phyloP scores from a whole-genome alignment of 139 green algal species.

The Coelastrella sp. region DNA sequence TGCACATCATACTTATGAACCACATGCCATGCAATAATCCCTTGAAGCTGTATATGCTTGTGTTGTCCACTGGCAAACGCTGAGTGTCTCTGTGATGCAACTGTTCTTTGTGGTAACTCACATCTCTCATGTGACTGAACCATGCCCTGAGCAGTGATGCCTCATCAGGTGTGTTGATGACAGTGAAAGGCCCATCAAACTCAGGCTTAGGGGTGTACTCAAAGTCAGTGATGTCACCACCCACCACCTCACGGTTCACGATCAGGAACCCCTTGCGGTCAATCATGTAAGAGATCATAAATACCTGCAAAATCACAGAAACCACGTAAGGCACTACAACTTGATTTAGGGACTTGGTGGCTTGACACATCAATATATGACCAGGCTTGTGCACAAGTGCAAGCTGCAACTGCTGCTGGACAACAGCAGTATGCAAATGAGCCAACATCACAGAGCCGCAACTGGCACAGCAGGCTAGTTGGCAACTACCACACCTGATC shows the following conservation, averaged over 20 bases:
- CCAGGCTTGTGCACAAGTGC: too few relatives aligned
- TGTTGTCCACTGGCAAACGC: not conserved
- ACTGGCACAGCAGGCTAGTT: not conserved
- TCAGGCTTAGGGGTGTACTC: constrained; percentile 99
- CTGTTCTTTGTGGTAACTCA: constrained; percentile 26
- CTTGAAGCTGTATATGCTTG: too few relatives aligned
- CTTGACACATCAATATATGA: too few relatives aligned
- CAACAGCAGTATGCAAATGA: too few relatives aligned
- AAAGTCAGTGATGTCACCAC: constrained; percentile 93
- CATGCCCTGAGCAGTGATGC: constrained; percentile 82
- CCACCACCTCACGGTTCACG: constrained; percentile 92
- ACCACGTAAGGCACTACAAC: not conserved
- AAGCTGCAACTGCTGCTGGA: too few relatives aligned
- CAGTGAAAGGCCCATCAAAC: constrained; percentile 93
- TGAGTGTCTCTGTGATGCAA: not conserved
- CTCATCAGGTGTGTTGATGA: constrained; percentile 93
- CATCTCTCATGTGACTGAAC: constrained; percentile 94
- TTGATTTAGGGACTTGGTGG: too few relatives aligned
- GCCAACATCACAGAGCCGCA: not conserved
- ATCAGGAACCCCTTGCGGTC: constrained; percentile 98
- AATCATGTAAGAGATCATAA: constrained; percentile 99
- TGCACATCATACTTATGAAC: too few relatives aligned
- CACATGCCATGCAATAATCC: too few relatives aligned
- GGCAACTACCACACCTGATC: constrained; percentile 86
- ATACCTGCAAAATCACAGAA: constrained; percentile 75